Conservation (phyloP, 2,329 filamentous ascomycete species). For the Phyllosticta citrichinensis region DNA sequence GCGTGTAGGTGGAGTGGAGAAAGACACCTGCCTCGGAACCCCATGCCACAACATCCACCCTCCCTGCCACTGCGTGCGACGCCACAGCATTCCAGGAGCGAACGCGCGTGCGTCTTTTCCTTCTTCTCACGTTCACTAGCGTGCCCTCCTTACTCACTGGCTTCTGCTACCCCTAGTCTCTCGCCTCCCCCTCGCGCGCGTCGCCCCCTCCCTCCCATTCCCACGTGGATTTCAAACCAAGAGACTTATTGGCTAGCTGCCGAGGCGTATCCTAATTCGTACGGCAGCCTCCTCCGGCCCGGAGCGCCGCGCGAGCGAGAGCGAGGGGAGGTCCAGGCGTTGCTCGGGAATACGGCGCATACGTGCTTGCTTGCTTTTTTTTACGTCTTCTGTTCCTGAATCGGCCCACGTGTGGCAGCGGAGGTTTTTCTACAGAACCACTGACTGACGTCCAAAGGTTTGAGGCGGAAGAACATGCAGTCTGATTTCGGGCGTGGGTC, state of each 20-base stretch:
- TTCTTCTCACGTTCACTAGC: background rate
- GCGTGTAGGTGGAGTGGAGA: background rate
- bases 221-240: conserved; percentile 10
- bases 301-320: background rate
- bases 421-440: too few relatives aligned
- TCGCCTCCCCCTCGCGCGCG: background rate
- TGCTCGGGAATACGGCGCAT: too few relatives aligned
- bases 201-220: conserved; percentile 2
- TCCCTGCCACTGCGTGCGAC: background rate
- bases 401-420: too few relatives aligned
- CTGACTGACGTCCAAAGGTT: too few relatives aligned
- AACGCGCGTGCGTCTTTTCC: background rate
- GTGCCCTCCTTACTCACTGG: background rate
- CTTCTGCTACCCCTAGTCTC: background rate
- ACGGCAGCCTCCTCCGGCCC: background rate
- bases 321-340: too few relatives aligned
- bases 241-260: background rate
- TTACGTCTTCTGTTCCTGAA: too few relatives aligned
- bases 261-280: too few relatives aligned
- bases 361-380: too few relatives aligned
- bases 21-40: background rate
- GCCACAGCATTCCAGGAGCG: background rate
- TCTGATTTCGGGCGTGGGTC: too few relatives aligned
- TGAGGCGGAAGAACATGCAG: too few relatives aligned
- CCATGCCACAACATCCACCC: background rate